A percentile compares a stretch with the other conserved stretches of the same genome.
phyloP scores from a whole-genome alignment of 129 eudicot species.

The Lactuca saligna region DNA sequence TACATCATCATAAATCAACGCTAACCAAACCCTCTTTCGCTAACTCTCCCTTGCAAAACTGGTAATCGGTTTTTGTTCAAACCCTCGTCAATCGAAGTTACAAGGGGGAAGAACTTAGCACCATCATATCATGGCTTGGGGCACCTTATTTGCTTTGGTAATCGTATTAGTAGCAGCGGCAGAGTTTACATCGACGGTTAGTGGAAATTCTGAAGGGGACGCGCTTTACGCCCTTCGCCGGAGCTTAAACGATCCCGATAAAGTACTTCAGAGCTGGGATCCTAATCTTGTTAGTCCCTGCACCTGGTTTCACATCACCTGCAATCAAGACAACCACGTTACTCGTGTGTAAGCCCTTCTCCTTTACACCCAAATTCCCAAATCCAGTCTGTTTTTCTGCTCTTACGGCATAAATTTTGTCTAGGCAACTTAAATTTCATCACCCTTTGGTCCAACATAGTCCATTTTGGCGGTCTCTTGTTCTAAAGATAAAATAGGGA shows the following conservation, averaged over 20 bases:
- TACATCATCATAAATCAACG: slow-evolving; percentile 17
- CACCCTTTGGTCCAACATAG: not conserved
- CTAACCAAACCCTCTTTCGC: slow-evolving; percentile 26
- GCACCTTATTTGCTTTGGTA: not conserved
- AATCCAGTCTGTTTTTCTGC: not conserved
- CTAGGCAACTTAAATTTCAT: not conserved
- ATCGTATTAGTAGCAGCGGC: slow-evolving; percentile 15
- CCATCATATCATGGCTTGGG: slow-evolving; percentile 1
- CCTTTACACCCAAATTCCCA: slow-evolving; percentile 1
- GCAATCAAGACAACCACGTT: slow-evolving; percentile 72
- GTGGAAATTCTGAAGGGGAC: slow-evolving; percentile 77
- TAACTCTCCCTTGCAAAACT: not conserved
- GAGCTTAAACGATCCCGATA: slow-evolving; percentile 81
- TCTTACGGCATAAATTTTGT: slow-evolving; percentile 12
- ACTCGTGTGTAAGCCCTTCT: slow-evolving; percentile 64
- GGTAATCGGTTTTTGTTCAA: not conserved
- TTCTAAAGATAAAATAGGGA: not conserved
- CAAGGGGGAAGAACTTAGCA: not conserved
- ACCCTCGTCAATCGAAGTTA: not conserved
- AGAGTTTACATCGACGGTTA: slow-evolving; percentile 19
- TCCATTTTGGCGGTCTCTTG: not conserved
- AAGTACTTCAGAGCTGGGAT: slow-evolving; percentile 95
- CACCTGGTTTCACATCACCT: slow-evolving; percentile 92
- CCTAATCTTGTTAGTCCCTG: slow-evolving; percentile 85
- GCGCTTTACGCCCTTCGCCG: slow-evolving; percentile 73